These are phyloP conservation scores for Diplotaxis tenuifolia DNA, from an alignment of 345 rosid genomes.

Conservation along the genomic window DNA sequence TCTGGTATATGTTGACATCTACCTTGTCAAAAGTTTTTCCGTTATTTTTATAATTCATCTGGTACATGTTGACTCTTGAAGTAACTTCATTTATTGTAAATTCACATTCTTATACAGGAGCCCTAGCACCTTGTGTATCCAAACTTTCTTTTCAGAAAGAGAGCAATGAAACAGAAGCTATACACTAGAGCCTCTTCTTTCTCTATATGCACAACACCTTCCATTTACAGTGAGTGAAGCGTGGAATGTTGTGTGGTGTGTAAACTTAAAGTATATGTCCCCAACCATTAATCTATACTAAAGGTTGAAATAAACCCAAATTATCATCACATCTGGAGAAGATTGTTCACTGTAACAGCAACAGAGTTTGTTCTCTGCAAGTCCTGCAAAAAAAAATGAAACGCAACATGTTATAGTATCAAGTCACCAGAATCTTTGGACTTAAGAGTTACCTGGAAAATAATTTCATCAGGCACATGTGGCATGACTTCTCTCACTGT, in stretches of 20 bases:
- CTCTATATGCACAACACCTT: conserved; percentile 37
- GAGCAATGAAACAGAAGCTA: conserved; percentile 28
- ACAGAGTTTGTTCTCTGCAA: conserved; percentile 93
- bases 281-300: conserved; percentile 30
- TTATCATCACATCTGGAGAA: conserved; percentile 59
- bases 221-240: conserved; percentile 52
- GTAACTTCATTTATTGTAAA: conserved; percentile 23
- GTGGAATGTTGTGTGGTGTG: neutral
- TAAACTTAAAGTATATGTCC: conserved; percentile 21
- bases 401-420: neutral
- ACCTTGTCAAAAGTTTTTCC: no score
- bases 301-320: conserved; percentile 35
- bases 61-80: conserved; percentile 2
- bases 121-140: conserved; percentile 29
- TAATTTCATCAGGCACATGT: conserved; percentile 84
- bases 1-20: no score
- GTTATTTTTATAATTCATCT: no score
- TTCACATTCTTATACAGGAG: conserved; percentile 32
- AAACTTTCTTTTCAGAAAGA: conserved; percentile 24
- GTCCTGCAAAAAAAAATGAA: conserved; percentile 71
- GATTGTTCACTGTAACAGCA: conserved; percentile 88
- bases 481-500: conserved; percentile 94
- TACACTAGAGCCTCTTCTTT: conserved; percentile 33
- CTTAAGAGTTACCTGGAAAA: conserved; percentile 63
- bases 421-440: neutral